phyloP scores from a whole-genome alignment of 2,329 filamentous ascomycete species.

The Penicillium brevicompactum region DNA sequence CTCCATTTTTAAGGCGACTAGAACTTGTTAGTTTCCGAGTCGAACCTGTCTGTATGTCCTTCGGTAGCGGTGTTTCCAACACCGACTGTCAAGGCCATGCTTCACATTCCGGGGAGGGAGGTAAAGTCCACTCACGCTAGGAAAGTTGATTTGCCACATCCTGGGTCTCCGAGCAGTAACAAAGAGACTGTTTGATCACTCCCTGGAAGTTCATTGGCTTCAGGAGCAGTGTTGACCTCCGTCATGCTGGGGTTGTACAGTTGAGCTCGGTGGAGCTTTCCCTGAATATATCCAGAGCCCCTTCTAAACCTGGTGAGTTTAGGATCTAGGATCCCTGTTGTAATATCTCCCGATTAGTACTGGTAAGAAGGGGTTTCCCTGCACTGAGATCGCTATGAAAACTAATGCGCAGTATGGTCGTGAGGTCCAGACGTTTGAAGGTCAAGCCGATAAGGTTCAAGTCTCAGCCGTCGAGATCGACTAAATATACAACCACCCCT shows the following conservation, averaged over 20 bases:
- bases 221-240: neutral
- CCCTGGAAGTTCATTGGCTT: neutral
- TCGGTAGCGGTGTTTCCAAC: no score
- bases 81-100: neutral
- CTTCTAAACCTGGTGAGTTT: neutral
- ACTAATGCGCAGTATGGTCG: neutral
- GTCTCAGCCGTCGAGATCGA: neutral
- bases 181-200: conserved; percentile 38
- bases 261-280: neutral
- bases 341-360: neutral
- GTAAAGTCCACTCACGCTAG: conserved; percentile 55
- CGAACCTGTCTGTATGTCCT: no score
- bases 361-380: no score
- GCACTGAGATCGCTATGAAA: neutral
- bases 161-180: conserved; percentile 60
- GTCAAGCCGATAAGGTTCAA: neutral
- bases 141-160: conserved; percentile 65
- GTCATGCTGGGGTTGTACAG: conserved; percentile 7
- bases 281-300: neutral
- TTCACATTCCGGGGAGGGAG: neutral
- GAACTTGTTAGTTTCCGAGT: neutral
- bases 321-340: neutral
- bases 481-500: neutral
- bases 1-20: conserved; percentile 25
- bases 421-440: neutral